Conservation (phyloP, 2,329 filamentous ascomycete species). For the Xenosphaeropsis pyriputrescens region DNA sequence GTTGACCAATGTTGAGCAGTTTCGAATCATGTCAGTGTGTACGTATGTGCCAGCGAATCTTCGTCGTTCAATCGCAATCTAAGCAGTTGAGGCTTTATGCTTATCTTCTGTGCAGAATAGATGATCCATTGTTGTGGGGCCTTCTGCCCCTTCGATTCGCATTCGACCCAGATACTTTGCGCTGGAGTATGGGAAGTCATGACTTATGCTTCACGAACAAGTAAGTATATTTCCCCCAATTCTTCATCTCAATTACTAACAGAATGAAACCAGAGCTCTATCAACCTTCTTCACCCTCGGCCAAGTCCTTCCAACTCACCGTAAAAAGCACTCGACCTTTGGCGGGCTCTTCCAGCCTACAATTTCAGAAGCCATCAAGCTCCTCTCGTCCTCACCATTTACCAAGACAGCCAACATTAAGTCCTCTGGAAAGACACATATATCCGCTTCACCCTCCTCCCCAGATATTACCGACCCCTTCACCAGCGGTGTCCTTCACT, state of each 20-base stretch:
- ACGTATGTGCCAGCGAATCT: constrained; percentile 27
- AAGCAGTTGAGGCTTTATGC: no score
- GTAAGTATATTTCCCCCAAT: constrained; percentile 29
- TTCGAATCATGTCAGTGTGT: constrained; percentile 82
- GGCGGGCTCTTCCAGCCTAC: constrained; percentile 87
- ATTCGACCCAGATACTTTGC: constrained; percentile 58
- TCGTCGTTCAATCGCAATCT: no score
- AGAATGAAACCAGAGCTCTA: constrained; percentile 38
- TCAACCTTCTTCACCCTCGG: constrained; percentile 77
- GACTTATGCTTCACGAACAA: constrained; percentile 89
- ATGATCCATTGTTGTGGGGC: constrained; percentile 92
- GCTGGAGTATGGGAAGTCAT: constrained; percentile 85
- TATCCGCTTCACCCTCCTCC: constrained; percentile 2
- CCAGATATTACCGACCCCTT: constrained; percentile 33
- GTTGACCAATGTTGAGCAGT: constrained; percentile 31
- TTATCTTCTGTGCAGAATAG: constrained; percentile 42
- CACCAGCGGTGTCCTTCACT: constrained; percentile 31
- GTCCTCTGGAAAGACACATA: constrained; percentile 2
- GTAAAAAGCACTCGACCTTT: constrained; percentile 55
- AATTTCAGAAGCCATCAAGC: constrained; percentile 69
- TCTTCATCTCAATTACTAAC: background rate
- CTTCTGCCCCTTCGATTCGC: constrained; percentile 63
- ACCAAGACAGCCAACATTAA: constrained; percentile 10
- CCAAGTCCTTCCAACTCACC: constrained; percentile 83
- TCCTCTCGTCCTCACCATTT: constrained; percentile 53